Conservation (phyloP, 495 filamentous ascomycete genomes). For the Daldinia vernicosa region DNA sequence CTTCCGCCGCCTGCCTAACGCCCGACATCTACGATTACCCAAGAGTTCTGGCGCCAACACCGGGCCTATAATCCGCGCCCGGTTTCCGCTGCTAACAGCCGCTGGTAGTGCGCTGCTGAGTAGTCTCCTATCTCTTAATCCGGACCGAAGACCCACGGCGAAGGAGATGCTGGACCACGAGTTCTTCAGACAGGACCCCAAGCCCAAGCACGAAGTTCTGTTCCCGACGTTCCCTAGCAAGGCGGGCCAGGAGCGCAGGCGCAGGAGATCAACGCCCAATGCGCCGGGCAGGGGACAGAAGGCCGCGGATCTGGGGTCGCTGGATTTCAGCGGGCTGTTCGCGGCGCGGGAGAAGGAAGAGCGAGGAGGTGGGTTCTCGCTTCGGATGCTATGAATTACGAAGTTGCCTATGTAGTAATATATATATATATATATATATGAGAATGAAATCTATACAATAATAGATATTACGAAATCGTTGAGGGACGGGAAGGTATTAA, state of each 20-base stretch:
- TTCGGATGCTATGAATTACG: conserved; percentile 67
- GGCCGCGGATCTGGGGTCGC: conserved; percentile 66
- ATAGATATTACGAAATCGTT: conserved; percentile 20
- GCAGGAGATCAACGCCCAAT: conserved; percentile 77
- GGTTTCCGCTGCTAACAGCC: conserved; percentile 82
- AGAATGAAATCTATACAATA: conserved; percentile 4
- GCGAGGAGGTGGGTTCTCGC: conserved; percentile 79
- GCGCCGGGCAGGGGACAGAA: conserved; percentile 86
- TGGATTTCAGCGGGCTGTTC: conserved; percentile 85
- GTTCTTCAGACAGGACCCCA: conserved; percentile 91
- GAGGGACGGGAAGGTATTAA: conserved; percentile 7
- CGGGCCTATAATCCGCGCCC: conserved; percentile 66
- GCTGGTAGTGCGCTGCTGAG: conserved; percentile 76
- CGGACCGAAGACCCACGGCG: conserved; percentile 73
- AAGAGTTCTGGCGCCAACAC: conserved; percentile 51
- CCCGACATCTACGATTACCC: conserved; percentile 83
- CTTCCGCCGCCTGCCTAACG: conserved; percentile 90
- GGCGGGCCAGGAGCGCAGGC: conserved; percentile 87
- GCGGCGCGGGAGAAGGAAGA: conserved; percentile 76
- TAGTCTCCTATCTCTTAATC: conserved; percentile 77
- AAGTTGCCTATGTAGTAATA: background rate
- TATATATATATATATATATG: too few species aligned
- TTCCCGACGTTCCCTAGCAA: conserved; percentile 94
- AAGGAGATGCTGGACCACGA: conserved; percentile 70
- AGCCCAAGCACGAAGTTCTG: conserved; percentile 84